Percentiles rank a stretch among this genome's conserved stretches.
Conservation (phyloP, 2,329 filamentous ascomycete species). For the Aspergillus fischeri region DNA sequence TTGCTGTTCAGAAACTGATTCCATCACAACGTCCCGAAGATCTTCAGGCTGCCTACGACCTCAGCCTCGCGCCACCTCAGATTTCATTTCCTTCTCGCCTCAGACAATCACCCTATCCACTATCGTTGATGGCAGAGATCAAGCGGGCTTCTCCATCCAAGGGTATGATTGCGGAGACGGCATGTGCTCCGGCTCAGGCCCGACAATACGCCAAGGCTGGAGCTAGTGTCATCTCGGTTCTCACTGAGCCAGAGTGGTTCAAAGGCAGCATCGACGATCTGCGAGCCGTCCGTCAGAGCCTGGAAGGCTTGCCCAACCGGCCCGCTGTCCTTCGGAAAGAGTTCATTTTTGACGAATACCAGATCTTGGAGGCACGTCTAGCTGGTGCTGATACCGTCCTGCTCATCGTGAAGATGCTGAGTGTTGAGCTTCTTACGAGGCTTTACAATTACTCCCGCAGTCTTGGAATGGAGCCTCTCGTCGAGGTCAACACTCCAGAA, state of each 20-base stretch:
- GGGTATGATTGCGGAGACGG: conserved; percentile 82
- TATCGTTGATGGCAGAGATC: conserved; percentile 96
- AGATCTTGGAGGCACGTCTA: conserved; percentile 89
- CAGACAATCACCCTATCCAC: conserved; percentile 74
- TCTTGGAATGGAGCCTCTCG: conserved; percentile 93
- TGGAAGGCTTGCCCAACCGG: conserved; percentile 87
- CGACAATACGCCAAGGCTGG: conserved; percentile 88
- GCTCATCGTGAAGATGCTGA: conserved; percentile 97
- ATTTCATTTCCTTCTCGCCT: conserved; percentile 76
- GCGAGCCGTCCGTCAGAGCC: conserved; percentile 75
- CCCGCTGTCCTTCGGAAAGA: conserved; percentile 93
- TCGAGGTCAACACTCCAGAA: conserved; percentile 90
- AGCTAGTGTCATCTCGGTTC: conserved; percentile 95
- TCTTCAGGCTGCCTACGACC: conserved; percentile 78
- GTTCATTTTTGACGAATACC: conserved; percentile 97
- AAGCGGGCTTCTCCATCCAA: conserved; percentile 96
- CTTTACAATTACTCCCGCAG: conserved; percentile 86
- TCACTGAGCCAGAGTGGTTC: conserved; percentile 98
- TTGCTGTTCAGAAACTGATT: conserved; percentile 75
- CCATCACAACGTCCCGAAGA: conserved; percentile 81
- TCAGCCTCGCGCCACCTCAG: conserved; percentile 78
- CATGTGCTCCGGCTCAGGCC: conserved; percentile 85
- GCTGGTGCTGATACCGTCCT: conserved; percentile 93
- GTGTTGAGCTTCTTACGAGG: conserved; percentile 64
- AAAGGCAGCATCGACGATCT: conserved; percentile 96